These are phyloP conservation scores for Rhodotorula taiwanensis DNA, from an alignment of 768 basidiomycete genomes.

Conservation along the genomic window DNA sequence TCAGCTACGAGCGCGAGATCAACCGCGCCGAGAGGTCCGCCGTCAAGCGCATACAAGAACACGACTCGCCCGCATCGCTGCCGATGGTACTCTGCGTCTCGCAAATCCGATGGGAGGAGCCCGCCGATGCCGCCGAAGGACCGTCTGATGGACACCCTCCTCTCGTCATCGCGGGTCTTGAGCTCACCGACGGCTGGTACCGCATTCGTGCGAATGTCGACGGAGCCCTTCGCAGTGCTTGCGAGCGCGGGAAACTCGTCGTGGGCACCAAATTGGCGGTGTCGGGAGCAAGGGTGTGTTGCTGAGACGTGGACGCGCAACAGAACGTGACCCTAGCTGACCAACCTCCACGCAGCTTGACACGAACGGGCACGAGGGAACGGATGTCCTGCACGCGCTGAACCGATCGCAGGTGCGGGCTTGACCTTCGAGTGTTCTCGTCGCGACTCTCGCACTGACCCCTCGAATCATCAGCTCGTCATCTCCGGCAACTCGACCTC, in stretches of 20 bases:
- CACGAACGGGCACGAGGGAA: conserved; percentile 61
- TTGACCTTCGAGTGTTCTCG: not conserved
- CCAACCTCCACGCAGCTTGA: conserved; percentile 52
- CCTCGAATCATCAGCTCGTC: conserved; percentile 46
- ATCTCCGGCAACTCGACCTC: conserved; percentile 80
- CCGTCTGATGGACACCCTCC: conserved; percentile 40
- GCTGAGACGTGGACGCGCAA: not conserved
- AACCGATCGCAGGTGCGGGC: conserved; percentile 40
- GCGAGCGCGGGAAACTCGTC: conserved; percentile 58
- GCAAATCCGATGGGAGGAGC: conserved; percentile 56
- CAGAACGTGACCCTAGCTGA: conserved; percentile 2
- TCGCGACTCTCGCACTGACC: no score
- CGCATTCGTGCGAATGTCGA: conserved; percentile 71
- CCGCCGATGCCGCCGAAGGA: conserved; percentile 8
- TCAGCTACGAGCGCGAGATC: conserved; percentile 81
- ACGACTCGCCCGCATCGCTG: conserved; percentile 67
- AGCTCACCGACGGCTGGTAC: conserved; percentile 99
- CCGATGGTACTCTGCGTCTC: conserved; percentile 84
- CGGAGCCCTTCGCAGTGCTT: conserved; percentile 61
- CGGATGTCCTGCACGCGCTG: conserved; percentile 75
- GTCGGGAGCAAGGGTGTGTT: conserved; percentile 66
- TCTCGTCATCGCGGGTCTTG: conserved; percentile 56
- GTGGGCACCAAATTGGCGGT: conserved; percentile 78
- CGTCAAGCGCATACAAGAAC: conserved; percentile 70
- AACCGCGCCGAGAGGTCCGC: conserved; percentile 71